Evolutionary conservation across 306 rosid species (phyloP).

Genomic region (Benincasa hispida): DNA sequence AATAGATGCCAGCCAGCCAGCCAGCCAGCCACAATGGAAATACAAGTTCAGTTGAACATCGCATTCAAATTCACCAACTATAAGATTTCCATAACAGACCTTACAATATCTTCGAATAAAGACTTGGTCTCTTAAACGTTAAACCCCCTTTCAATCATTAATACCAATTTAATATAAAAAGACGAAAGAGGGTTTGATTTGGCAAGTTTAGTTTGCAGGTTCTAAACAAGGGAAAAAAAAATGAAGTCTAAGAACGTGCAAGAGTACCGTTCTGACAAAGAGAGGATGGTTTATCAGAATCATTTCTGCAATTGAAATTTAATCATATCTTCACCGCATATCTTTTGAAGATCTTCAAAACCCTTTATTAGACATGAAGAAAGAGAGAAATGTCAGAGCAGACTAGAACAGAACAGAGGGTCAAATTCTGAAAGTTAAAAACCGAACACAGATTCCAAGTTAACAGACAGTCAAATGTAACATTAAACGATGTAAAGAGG

Average conservation of each 20-base stretch:
- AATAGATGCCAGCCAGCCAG: background rate
- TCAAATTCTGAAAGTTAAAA: constrained; percentile 7
- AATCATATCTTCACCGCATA: constrained; percentile 2
- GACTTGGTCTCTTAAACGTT: background rate
- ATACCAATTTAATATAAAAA: background rate
- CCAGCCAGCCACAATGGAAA: background rate
- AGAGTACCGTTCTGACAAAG: background rate
- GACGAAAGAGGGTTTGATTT: background rate
- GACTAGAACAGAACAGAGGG: background rate
- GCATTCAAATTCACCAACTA: constrained; percentile 9
- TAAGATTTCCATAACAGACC: background rate
- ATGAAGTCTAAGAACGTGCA: background rate
- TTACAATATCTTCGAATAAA: constrained; percentile 1
- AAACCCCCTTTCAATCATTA: background rate
- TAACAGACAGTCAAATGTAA: constrained; percentile 1
- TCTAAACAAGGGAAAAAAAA: background rate
- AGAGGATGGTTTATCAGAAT: background rate
- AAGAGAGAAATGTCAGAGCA: constrained; percentile 7
- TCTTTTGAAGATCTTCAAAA: constrained; percentile 18
- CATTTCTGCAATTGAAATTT: background rate
- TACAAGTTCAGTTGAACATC: constrained; percentile 2
- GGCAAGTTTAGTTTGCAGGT: background rate
- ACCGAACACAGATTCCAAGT: constrained; percentile 6
- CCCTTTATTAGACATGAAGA: constrained; percentile 4
- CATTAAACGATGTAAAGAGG: background rate